Evolutionary conservation across 2,329 filamentous ascomycete species (phyloP).

Genomic region (Pyricularia pennisetigena): DNA sequence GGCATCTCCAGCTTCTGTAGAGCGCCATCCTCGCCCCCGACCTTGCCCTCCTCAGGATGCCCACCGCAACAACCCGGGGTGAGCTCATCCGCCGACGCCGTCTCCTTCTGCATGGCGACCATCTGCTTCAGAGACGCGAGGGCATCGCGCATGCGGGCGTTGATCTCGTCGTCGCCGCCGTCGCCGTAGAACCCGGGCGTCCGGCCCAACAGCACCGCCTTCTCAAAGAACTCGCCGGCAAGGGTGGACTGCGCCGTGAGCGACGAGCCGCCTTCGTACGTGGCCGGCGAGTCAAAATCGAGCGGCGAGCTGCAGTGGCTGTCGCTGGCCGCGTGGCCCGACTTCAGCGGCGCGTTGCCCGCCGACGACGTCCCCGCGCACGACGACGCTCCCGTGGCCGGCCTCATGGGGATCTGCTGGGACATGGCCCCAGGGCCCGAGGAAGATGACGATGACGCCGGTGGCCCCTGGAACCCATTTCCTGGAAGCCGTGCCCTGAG

Average conservation of each 20-base stretch:
- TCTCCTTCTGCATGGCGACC: constrained; percentile 1
- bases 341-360: no score
- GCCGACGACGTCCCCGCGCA: no score
- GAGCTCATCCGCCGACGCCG: neutral
- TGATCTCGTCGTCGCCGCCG: neutral
- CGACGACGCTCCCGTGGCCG: neutral
- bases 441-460: no score
- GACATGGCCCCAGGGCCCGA: neutral
- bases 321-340: neutral
- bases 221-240: constrained; percentile 1
- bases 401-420: neutral
- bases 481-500: neutral
- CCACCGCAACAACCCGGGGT: neutral
- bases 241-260: neutral
- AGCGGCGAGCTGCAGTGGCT: constrained; percentile 1
- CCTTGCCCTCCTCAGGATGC: neutral
- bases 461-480: no score
- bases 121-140: constrained; percentile 1
- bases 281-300: neutral
- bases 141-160: constrained; percentile 1
- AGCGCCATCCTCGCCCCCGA: neutral
- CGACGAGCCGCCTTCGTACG: constrained; percentile 1
- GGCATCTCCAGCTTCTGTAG: neutral
- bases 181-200: neutral
- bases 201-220: neutral